Percentiles rank a stretch among this genome's conserved stretches.
Evolutionary conservation across 805 yeast genomes (phyloP).

Genomic region (Ogataea allantospora): DNA sequence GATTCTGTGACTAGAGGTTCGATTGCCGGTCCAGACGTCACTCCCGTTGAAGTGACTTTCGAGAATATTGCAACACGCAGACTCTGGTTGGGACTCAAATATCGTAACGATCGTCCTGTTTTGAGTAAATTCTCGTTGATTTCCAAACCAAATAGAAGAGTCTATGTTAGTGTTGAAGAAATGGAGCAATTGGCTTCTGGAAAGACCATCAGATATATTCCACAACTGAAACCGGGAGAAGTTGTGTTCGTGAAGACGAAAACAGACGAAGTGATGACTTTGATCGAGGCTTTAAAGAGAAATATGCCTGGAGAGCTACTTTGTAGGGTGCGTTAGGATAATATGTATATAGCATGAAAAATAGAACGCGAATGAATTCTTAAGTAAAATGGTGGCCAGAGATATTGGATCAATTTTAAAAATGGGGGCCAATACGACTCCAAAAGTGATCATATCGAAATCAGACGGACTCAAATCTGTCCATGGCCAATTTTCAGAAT

Average conservation of each 20-base stretch:
- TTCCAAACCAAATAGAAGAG: slow-evolving; percentile 81
- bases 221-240: slow-evolving; percentile 88
- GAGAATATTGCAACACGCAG: slow-evolving; percentile 84
- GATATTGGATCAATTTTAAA: slow-evolving; percentile 1
- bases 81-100: slow-evolving; percentile 90
- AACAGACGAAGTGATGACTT: slow-evolving; percentile 57
- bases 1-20: slow-evolving; percentile 85
- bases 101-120: slow-evolving; percentile 77
- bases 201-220: slow-evolving; percentile 65
- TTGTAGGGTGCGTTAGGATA: slow-evolving; percentile 59
- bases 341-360: slow-evolving; percentile 11
- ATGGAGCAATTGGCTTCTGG: slow-evolving; percentile 76
- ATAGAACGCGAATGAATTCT: slow-evolving; percentile 8
- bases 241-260: slow-evolving; percentile 62
- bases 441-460: background rate
- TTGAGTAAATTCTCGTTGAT: slow-evolving; percentile 68
- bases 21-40: slow-evolving; percentile 74
- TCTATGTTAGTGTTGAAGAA: slow-evolving; percentile 60
- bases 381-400: background rate
- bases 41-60: slow-evolving; percentile 74
- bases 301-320: slow-evolving; percentile 73
- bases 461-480: background rate
- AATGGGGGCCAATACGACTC: background rate
- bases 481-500: background rate
- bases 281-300: slow-evolving; percentile 82